A percentile compares a stretch with the other conserved stretches of the same genome.
Evolutionary conservation across 495 filamentous ascomycete genomes (phyloP).

Genomic region (Xylaria flabelliformis): DNA sequence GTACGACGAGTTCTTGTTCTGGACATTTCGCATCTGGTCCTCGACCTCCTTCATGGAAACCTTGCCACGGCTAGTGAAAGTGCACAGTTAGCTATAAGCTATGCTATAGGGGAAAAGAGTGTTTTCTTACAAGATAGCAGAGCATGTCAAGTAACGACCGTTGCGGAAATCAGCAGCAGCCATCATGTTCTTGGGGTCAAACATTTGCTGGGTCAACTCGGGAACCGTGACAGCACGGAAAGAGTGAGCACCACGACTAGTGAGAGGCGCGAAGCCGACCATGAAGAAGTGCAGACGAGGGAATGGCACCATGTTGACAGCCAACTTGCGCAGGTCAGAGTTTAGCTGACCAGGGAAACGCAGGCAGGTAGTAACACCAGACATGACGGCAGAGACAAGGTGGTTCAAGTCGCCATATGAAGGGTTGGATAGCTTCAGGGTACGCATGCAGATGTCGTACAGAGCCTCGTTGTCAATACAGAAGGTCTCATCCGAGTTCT

Average conservation of each 20-base stretch:
- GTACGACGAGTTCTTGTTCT: conserved; percentile 99
- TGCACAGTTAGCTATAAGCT: conserved; percentile 38
- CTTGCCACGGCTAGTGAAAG: conserved; percentile 80
- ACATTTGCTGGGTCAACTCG: conserved; percentile 99
- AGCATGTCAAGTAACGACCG: conserved; percentile 99
- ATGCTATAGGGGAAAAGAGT: background rate
- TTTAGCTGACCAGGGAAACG: conserved; percentile 99
- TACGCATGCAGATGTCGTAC: conserved; percentile 99
- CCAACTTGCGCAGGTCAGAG: conserved; percentile 99
- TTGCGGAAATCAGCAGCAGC: conserved; percentile 99
- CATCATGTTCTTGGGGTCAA: conserved; percentile 99
- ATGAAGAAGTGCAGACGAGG: conserved; percentile 99
- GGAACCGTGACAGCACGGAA: conserved; percentile 98
- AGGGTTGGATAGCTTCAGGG: conserved; percentile 96
- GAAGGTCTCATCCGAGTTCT: conserved; percentile 99
- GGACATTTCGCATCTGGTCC: conserved; percentile 99
- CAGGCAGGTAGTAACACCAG: conserved; percentile 96
- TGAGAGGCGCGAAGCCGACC: conserved; percentile 99
- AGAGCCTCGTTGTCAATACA: conserved; percentile 99
- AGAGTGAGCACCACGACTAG: conserved; percentile 88
- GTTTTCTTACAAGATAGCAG: conserved; percentile 81
- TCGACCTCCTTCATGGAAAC: conserved; percentile 99
- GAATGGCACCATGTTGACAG: conserved; percentile 99
- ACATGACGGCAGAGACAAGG: conserved; percentile 99
- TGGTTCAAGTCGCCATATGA: conserved; percentile 99